Evolutionary conservation across 2,329 filamentous ascomycete species (phyloP).

Genomic region (Saccharata proteae): DNA sequence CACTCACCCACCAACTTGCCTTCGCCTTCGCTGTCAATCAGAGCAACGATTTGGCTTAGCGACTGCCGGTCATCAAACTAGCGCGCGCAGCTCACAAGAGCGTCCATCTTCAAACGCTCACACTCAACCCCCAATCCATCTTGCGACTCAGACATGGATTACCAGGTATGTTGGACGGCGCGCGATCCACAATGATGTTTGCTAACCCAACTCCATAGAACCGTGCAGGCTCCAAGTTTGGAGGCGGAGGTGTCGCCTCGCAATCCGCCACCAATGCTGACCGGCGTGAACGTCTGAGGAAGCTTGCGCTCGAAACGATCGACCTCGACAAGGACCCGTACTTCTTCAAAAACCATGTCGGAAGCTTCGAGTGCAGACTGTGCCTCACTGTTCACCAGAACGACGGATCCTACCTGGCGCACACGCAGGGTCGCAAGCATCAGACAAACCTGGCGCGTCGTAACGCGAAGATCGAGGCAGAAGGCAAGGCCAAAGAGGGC

Average conservation of each 20-base stretch:
- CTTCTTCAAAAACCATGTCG: conserved; percentile 99
- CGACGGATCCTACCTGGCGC: conserved; percentile 95
- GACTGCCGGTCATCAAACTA: too few species aligned
- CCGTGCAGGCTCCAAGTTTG: conserved; percentile 93
- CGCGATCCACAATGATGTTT: conserved; percentile 7
- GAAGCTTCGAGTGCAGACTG: conserved; percentile 92
- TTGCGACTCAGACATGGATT: conserved; percentile 6
- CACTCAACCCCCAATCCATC: background rate
- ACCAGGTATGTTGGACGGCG: conserved; percentile 3
- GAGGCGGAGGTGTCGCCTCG: conserved; percentile 91
- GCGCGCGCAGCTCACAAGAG: too few species aligned
- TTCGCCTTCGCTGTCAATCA: too few species aligned
- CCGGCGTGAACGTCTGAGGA: conserved; percentile 90
- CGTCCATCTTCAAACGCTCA: too few species aligned
- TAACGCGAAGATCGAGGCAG: conserved; percentile 88
- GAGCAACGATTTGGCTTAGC: too few species aligned
- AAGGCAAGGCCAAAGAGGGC: conserved; percentile 60
- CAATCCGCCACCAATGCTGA: conserved; percentile 90
- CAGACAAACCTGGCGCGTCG: conserved; percentile 95
- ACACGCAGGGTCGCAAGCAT: conserved; percentile 97
- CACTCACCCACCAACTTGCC: too few species aligned
- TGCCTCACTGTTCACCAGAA: conserved; percentile 98
- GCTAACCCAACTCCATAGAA: conserved; percentile 43
- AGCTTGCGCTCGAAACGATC: conserved; percentile 96
- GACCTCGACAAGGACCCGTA: conserved; percentile 99